Percentiles rank a stretch among this genome's conserved stretches.
phyloP scores from a whole-genome alignment of 805 yeast genomes.

The Cyberlindnera suaveolens region DNA sequence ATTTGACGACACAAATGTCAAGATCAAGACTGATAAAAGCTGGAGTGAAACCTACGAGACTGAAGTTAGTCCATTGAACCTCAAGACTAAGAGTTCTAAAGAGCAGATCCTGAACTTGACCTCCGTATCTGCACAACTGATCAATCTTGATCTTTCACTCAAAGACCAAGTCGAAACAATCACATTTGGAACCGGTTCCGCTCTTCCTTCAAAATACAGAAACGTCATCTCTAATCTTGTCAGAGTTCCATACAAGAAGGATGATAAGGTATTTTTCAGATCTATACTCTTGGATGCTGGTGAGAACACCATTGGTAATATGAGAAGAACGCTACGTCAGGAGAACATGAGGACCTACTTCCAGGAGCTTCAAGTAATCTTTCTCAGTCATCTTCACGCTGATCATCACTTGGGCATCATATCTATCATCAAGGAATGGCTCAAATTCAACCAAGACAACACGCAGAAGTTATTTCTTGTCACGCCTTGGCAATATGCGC shows the following conservation, averaged over 20 bases:
- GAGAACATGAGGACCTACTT: constrained; percentile 39
- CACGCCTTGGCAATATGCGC: constrained; percentile 68
- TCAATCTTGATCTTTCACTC: constrained; percentile 17
- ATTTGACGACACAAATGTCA: constrained; percentile 9
- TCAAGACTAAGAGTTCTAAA: constrained; percentile 5
- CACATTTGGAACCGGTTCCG: constrained; percentile 90
- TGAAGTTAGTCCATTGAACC: constrained; percentile 23
- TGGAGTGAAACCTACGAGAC: constrained; percentile 24
- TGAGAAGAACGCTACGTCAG: constrained; percentile 55
- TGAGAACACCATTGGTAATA: constrained; percentile 77
- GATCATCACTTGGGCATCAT: constrained; percentile 91
- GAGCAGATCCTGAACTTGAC: constrained; percentile 3
- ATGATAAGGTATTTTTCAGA: constrained; percentile 27
- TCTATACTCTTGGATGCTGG: constrained; percentile 85
- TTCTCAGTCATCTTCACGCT: constrained; percentile 89
- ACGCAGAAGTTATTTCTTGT: constrained; percentile 46
- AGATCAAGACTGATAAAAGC: constrained; percentile 8
- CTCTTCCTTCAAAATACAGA: constrained; percentile 77
- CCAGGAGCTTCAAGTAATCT: constrained; percentile 57
- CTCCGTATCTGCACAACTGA: constrained; percentile 18
- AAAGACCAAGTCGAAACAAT: constrained; percentile 57
- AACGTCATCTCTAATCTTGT: constrained; percentile 81
- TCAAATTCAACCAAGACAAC: constrained; percentile 31
- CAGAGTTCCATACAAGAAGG: constrained; percentile 48
- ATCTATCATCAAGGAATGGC: constrained; percentile 67